Evolutionary conservation across 148 eudicot species (phyloP), one percentile per base, ranked within the genome.

Genomic region (Mesembryanthemum crystallinum): DNA sequence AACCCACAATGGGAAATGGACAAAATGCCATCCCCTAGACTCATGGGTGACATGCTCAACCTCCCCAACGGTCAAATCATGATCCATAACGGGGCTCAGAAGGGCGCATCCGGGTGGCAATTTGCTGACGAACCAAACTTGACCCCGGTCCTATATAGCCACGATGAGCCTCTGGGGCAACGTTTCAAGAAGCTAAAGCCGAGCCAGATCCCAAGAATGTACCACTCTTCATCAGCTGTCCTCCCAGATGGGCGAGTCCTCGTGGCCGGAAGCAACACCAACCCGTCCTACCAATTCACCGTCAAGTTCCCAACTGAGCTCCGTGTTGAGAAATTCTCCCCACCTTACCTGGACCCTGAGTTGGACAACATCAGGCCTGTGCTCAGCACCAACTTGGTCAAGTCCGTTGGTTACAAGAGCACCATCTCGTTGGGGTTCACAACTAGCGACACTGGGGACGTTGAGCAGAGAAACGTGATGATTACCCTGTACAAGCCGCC

Each of bases 221-320:
- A 94, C 79, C 98, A 92, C 39, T 81, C 98, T 0, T 23, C 85
- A 18, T 71, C 91, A 0, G 92, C 88, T 0, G 79, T 94, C 51
- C 71, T 94, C 9, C 85, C 89, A 0, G 88, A 83, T 57, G 90
- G 90, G 0, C 73, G 43, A 3, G 54, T 94, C 65, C 74, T 94
- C 0, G 97, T 94, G 1, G 96, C 97, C 0, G 98, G 98, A 4
- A 90, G 93, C 33, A 94, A 88, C 84, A 71, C 92, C 8, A 82
- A 94, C 69, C 72, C 79, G 0, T 54, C 6, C 0, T 94, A 94
- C 76, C 45, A n/a, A 7, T 68, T 69, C 73, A 15, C 25, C 1
- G 86, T 70, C 17, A 79, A 68, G 20, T 88, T 63, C 70, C 88
- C 88, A 2, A 92, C 93, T 0, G 96, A 92, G 30, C 69, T 92